Base-by-base conservation (phyloP, 2,329 filamentous ascomycete species). In the Mariannaea elegans region DNA sequence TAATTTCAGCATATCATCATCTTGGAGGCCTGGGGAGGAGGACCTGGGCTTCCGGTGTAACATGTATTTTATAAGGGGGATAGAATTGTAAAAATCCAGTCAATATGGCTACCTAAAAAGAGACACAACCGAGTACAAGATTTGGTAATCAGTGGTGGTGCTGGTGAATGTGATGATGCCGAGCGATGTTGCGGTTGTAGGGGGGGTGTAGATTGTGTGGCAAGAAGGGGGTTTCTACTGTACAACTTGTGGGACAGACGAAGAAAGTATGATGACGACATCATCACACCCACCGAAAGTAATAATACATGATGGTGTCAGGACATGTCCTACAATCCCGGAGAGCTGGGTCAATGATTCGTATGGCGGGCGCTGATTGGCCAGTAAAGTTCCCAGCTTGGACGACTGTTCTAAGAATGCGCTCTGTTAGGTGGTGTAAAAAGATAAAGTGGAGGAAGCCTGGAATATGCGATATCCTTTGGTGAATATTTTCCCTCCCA, bases 341-440 rank as follows among this genome's bases (percentile, higher is more conserved):
- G 32, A 36, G 32, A 8, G 7, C 13, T 36, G 36, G 36, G 46
- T 49, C 53, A 32, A 46, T 46, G 56, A 41, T 47, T 50, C 23
- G 14, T 42, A 56, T 34, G 31, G 21, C 6, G 42, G 14, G 21
- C 24, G 31, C 41, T 71, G 65, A 73, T 74, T 74, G 72, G 72
- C 47, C n/a, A 45, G 64, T 36, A 73, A 74, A 73, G 72, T 73
- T 74, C 70, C 68, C 47, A 27, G 34, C 38, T 52, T 32, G 39
- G 47, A 46, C 32, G 36, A 53, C 48, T 52, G 47, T 48, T 29
- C 7, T n/a, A 16, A n/a, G n/a, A n/a, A n/a, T n/a, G n/a, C n/a
- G n/a, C n/a, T n/a, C n/a, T n/a, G n/a, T n/a, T n/a, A n/a, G n/a
- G n/a, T n/a, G n/a, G n/a, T n/a, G n/a, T n/a, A n/a, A n/a, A n/a